These are phyloP conservation scores for Corniculantispora saksenae DNA, from an alignment of 2,329 filamentous ascomycete genomes.

Conservation along the genomic window DNA sequence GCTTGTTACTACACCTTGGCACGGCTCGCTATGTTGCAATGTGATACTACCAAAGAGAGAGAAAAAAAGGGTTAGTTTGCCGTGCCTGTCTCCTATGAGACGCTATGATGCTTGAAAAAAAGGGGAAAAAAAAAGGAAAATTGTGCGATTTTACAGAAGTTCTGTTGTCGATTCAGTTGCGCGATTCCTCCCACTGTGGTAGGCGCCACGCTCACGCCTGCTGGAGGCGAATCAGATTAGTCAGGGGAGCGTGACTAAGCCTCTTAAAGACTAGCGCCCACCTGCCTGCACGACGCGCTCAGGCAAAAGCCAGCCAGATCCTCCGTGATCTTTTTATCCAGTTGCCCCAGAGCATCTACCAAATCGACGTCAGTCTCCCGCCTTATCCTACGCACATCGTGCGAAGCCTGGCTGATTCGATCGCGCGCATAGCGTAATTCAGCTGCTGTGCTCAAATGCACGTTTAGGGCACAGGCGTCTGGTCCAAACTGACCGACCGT, in stretches of 20 bases:
- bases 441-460: constrained; percentile 14
- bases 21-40: too few relatives aligned
- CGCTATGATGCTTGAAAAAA: too few relatives aligned
- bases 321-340: constrained; percentile 7
- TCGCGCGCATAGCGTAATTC: constrained; percentile 1
- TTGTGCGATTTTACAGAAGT: too few relatives aligned
- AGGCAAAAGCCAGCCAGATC: constrained; percentile 11
- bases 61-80: too few relatives aligned
- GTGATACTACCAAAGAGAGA: too few relatives aligned
- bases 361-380: neutral
- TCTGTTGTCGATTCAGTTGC: too few relatives aligned
- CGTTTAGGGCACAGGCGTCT: constrained; percentile 13
- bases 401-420: constrained; percentile 2
- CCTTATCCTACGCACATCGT: constrained; percentile 1
- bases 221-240: constrained; percentile 1
- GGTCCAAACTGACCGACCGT: constrained; percentile 14
- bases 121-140: too few relatives aligned
- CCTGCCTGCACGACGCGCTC: constrained; percentile 9
- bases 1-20: too few relatives aligned
- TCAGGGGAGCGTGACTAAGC: neutral
- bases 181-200: too few relatives aligned
- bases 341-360: neutral
- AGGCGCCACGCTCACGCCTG: too few relatives aligned
- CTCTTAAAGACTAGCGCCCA: constrained; percentile 1
- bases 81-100: too few relatives aligned